Evolutionary conservation across 73 alveolate genomes (phyloP).

Genomic region (Effrenium voratum): DNA sequence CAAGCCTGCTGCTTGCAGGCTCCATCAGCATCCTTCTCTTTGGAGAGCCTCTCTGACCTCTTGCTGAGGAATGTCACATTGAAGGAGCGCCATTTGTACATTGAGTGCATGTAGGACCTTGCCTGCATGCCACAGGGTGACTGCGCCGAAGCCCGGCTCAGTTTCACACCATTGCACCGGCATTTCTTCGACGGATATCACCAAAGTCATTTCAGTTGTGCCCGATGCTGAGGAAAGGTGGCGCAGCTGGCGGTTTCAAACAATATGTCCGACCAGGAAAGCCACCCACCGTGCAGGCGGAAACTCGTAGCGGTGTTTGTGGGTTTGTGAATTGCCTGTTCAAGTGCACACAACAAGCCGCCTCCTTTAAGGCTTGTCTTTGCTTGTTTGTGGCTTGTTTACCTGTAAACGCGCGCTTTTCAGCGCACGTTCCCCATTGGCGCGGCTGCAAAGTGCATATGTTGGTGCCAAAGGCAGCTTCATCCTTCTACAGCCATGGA

Average conservation of each 20-base stretch:
- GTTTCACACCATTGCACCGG: background rate
- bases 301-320: too few species aligned
- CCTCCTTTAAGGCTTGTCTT: too few species aligned
- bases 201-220: background rate
- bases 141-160: slow-evolving; percentile 19
- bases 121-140: slow-evolving; percentile 50
- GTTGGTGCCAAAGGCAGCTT: too few species aligned
- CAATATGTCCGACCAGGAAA: slow-evolving; percentile 46
- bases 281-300: slow-evolving; percentile 68
- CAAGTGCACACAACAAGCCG: too few species aligned
- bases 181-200: background rate
- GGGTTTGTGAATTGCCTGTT: too few species aligned
- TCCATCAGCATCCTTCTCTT: background rate
- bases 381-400: too few species aligned
- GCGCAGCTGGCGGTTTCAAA: slow-evolving; percentile 78
- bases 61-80: background rate
- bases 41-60: slow-evolving; percentile 32
- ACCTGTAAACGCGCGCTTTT: too few species aligned
- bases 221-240: slow-evolving; percentile 36
- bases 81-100: background rate
- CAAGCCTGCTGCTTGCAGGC: too few species aligned
- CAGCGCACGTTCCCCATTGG: too few species aligned
- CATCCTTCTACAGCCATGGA: too few species aligned
- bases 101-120: background rate
- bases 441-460: too few species aligned